These are phyloP conservation scores for Teunomyces aglyptinius DNA, from an alignment of 805 yeast species.

Conservation along the genomic window DNA sequence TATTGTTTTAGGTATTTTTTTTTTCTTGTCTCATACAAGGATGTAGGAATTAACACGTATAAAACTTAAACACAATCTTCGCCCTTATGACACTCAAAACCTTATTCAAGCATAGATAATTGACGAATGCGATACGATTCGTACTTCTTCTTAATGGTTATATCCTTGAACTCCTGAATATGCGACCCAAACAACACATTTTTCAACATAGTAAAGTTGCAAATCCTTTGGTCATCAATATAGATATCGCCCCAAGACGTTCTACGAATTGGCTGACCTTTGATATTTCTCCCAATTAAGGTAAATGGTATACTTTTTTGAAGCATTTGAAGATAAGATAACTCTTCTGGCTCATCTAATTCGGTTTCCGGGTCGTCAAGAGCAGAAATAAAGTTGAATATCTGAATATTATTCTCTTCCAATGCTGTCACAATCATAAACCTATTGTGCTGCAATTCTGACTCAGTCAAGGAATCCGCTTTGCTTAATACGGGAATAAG, in stretches of 20 bases:
- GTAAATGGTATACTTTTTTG: conserved; percentile 21
- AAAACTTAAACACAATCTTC: not conserved
- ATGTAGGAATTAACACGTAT: not conserved
- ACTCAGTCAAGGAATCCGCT: conserved; percentile 67
- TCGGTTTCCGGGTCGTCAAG: conserved; percentile 3
- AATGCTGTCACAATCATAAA: conserved; percentile 49
- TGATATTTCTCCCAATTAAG: conserved; percentile 12
- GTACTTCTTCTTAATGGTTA: conserved; percentile 17
- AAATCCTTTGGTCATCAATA: conserved; percentile 14
- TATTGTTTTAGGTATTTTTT: not conserved
- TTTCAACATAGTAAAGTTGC: conserved; percentile 20
- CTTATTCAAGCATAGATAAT: not conserved
- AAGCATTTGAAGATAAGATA: conserved; percentile 9
- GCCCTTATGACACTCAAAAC: not conserved
- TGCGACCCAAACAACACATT: conserved; percentile 23
- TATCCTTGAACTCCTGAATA: conserved; percentile 26
- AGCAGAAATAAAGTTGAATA: conserved; percentile 20
- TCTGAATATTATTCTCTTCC: conserved; percentile 50
- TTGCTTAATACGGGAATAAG: conserved; percentile 80
- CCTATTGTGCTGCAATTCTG: conserved; percentile 57
- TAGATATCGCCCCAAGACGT: conserved; percentile 20
- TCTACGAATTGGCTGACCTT: conserved; percentile 9
- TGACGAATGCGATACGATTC: conserved; percentile 14
- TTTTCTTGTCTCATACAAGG: not conserved
- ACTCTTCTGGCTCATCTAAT: conserved; percentile 13